These are phyloP conservation scores for Candida khao-thaluensis DNA, from an alignment of 805 yeast genomes.

Conservation along the genomic window DNA sequence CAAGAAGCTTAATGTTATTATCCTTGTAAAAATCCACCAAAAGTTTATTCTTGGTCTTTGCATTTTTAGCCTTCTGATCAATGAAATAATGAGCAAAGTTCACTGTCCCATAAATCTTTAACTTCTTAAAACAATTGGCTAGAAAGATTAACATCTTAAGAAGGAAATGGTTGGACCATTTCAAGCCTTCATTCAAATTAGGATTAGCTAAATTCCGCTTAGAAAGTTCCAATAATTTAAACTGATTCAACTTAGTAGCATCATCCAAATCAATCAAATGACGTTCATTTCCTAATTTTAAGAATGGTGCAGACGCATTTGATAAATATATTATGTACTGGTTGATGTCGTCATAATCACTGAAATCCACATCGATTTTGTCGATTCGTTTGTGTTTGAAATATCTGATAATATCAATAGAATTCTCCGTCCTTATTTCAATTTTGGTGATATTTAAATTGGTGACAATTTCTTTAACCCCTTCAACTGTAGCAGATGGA, in stretches of 20 bases:
- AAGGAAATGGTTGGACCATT: constrained; percentile 68
- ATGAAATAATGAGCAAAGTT: constrained; percentile 75
- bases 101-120: constrained; percentile 78
- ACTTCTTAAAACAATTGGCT: constrained; percentile 67
- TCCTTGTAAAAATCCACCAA: constrained; percentile 63
- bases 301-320: constrained; percentile 64
- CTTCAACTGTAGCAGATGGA: constrained; percentile 84
- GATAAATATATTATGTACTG: constrained; percentile 36
- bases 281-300: constrained; percentile 61
- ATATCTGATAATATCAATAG: constrained; percentile 75
- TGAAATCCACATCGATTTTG: constrained; percentile 52
- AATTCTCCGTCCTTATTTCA: constrained; percentile 83
- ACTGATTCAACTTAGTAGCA: constrained; percentile 67
- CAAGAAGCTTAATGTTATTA: constrained; percentile 36
- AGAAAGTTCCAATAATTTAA: constrained; percentile 67
- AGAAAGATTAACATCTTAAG: constrained; percentile 64
- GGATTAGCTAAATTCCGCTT: constrained; percentile 56
- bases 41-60: constrained; percentile 61
- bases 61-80: constrained; percentile 48
- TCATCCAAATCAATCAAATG: constrained; percentile 59
- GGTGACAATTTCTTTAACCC: constrained; percentile 80
- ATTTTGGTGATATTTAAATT: constrained; percentile 72
- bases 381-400: constrained; percentile 67
- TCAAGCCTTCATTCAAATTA: constrained; percentile 60
- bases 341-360: constrained; percentile 45